Conservation (phyloP, 768 basidiomycete genomes). For the Phlebiopsis gigantea region DNA sequence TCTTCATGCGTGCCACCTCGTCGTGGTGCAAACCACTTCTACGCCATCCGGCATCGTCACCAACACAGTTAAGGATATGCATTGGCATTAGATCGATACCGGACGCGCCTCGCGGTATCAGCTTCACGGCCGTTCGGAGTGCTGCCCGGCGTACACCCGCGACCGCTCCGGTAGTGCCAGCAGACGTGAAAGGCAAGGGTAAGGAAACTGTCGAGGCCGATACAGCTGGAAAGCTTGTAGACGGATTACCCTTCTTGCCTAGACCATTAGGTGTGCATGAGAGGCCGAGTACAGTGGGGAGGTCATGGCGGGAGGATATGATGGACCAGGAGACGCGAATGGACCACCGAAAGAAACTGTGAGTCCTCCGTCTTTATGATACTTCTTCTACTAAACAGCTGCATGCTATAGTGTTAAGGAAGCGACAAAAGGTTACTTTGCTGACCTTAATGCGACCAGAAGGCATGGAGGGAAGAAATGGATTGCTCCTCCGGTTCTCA, state of each 20-base stretch:
- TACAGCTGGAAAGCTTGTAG: background rate
- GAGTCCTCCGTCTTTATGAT: constrained; percentile 6
- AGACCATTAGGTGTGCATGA: constrained; percentile 76
- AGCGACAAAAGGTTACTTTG: constrained; percentile 79
- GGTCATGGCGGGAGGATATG: constrained; percentile 60
- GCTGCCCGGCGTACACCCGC: background rate
- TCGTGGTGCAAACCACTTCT: background rate
- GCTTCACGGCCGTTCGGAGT: background rate
- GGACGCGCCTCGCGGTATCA: background rate
- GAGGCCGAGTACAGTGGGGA: constrained; percentile 54
- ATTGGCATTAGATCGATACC: background rate
- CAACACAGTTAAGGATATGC: background rate
- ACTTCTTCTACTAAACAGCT: background rate
- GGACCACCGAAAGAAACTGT: constrained; percentile 63
- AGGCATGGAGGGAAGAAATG: constrained; percentile 90
- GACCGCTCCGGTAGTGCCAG: background rate
- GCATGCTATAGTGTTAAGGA: constrained; percentile 44
- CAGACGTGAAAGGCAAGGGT: background rate
- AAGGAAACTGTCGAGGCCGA: background rate
- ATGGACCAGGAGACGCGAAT: constrained; percentile 68
- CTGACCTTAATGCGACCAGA: constrained; percentile 77
- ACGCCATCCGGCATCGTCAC: background rate
- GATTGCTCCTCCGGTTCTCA: constrained; percentile 85
- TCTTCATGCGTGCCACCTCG: background rate
- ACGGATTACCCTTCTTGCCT: constrained; percentile 35